A percentile compares a stretch with the other conserved stretches of the same genome.
Conservation (phyloP, 345 rosid genomes). For the Eutrema japonicum region DNA sequence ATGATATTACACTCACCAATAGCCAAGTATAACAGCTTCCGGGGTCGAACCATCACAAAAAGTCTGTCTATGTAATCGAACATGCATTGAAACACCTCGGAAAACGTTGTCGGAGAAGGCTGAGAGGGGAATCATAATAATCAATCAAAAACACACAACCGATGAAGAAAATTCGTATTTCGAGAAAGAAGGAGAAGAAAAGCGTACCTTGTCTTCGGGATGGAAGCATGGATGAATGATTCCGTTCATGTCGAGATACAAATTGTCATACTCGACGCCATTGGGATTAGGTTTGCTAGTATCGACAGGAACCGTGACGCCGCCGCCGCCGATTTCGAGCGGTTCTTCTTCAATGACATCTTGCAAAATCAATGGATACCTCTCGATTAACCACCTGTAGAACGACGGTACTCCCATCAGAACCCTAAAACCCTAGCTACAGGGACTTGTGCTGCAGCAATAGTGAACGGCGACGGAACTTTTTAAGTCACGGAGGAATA, state of each 20-base stretch:
- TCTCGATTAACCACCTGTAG: constrained; percentile 93
- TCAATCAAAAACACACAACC: neutral
- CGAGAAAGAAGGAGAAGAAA: neutral
- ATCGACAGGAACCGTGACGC: constrained; percentile 72
- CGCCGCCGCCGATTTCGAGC: constrained; percentile 59
- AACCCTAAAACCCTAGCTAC: constrained; percentile 6
- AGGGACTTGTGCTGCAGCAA: constrained; percentile 14
- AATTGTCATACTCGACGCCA: constrained; percentile 77
- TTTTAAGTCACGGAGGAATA: neutral
- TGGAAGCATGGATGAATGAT: constrained; percentile 98
- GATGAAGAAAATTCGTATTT: neutral
- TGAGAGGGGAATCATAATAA: constrained; percentile 39
- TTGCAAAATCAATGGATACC: constrained; percentile 72
- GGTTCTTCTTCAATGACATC: constrained; percentile 91
- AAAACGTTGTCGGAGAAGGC: constrained; percentile 75
- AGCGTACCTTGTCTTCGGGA: constrained; percentile 82
- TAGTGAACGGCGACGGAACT: neutral
- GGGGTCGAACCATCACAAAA: constrained; percentile 91
- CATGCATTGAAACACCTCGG: constrained; percentile 83
- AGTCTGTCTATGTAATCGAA: constrained; percentile 91
- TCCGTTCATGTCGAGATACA: constrained; percentile 99
- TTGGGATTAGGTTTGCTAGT: constrained; percentile 86
- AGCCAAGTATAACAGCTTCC: constrained; percentile 86
- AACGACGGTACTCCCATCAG: constrained; percentile 95
- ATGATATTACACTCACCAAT: constrained; percentile 59